phyloP scores from a whole-genome alignment of 2,329 filamentous ascomycete species.

The Myriosclerotinia duriaeana region DNA sequence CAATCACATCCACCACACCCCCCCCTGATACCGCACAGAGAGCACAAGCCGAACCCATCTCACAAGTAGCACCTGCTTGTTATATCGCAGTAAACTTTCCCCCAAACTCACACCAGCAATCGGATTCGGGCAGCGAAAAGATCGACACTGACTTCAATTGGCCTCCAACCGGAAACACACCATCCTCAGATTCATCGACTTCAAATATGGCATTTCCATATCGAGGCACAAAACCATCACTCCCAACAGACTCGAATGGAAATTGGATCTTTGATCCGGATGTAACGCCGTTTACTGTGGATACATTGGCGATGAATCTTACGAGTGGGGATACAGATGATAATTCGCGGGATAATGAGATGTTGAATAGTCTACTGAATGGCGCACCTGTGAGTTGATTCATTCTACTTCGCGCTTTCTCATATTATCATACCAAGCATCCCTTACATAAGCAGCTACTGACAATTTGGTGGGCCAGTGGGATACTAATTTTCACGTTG shows the following conservation, averaged over 20 bases:
- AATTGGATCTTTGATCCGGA: conserved; percentile 9
- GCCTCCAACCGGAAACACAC: conserved; percentile 20
- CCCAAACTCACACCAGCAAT: not conserved
- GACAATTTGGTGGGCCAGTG: not conserved
- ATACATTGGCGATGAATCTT: not conserved
- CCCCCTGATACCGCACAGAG: not conserved
- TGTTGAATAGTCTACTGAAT: conserved; percentile 5
- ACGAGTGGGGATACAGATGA: not conserved
- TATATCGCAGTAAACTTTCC: not conserved
- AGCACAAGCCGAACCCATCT: not conserved
- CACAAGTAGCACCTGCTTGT: not conserved
- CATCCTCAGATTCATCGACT: conserved; percentile 23
- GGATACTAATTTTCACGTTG: not conserved
- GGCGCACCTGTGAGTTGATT: not conserved
- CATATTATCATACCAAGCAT: accelerated
- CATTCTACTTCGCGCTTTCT: no score
- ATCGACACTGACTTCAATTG: conserved; percentile 19
- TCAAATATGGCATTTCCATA: conserved; percentile 16
- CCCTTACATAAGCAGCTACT: not conserved
- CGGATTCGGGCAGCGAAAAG: conserved; percentile 8
- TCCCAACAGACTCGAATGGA: not conserved
- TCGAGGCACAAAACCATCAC: not conserved
- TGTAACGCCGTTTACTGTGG: not conserved
- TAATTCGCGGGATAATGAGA: not conserved
- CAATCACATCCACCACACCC: not conserved